Conservation (phyloP, 345 rosid species). For the Dimocarpus longan region DNA sequence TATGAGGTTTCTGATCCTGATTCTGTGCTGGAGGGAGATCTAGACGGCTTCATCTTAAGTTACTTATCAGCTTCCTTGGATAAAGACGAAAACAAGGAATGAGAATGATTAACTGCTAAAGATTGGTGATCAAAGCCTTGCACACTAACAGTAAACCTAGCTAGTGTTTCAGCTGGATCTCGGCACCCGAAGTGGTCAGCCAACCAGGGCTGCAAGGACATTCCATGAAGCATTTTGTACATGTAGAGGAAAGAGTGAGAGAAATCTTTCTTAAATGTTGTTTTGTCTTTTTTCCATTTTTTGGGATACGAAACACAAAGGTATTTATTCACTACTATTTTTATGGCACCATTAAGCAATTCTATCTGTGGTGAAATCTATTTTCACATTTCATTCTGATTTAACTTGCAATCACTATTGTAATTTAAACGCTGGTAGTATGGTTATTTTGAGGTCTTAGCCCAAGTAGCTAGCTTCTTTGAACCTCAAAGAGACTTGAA, state of each 20-base stretch:
- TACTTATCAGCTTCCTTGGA: constrained; percentile 76
- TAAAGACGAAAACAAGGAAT: constrained; percentile 41
- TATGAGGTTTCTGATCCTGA: constrained; percentile 92
- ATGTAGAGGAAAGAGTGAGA: neutral
- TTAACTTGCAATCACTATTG: no score
- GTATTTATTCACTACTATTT: neutral
- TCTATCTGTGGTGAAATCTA: no score
- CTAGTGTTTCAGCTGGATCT: neutral
- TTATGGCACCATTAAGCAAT: neutral
- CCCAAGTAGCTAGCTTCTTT: no score
- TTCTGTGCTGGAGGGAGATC: constrained; percentile 84
- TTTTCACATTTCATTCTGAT: no score
- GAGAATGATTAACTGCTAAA: constrained; percentile 24
- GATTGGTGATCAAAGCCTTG: constrained; percentile 11
- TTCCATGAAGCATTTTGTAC: neutral
- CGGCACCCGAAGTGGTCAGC: neutral
- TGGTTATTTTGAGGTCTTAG: no score
- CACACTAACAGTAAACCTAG: neutral
- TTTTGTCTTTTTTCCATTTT: neutral
- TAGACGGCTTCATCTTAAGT: constrained; percentile 83
- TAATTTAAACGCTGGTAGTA: no score
- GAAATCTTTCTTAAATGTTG: neutral
- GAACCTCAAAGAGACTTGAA: no score
- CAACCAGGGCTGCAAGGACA: neutral
- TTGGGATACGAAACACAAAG: neutral